Base-by-base conservation (phyloP, 495 filamentous ascomycete species). In the Trichoderma erinaceum region DNA sequence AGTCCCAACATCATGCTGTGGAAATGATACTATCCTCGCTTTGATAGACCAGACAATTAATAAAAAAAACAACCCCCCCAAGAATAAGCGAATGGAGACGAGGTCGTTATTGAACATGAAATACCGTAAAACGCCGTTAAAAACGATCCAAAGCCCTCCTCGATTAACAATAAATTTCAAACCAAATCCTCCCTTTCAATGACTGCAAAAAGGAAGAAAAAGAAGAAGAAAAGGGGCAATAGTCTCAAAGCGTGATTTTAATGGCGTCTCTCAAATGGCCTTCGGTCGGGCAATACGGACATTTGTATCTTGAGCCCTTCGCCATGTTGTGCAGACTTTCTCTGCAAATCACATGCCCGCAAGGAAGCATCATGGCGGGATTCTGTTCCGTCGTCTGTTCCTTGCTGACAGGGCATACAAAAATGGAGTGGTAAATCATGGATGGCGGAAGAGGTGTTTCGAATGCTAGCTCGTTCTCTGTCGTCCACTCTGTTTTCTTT, bases 361-460 rank as follows among this genome's bases (percentile, higher is more conserved):
- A 99, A 3, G 93, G 93, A 77, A 99, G 89, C 87, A 97, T 96
- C 90, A 97, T 95, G 1, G 95, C 95, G 21, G 95, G 94, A 75
- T 98, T 99, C 21, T 81, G 75, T 72, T 97, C 95, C 0, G 93
- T 98, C 0, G 90, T 91, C 76, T 99, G 95, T 71, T 96, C 96
- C 78, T 97, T 97, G 70, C 88, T 90, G 15, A 99, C 96, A 4
- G 95, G 95, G 73, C 95, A 99, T 41, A 99, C 95, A 73, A 99
- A 98, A 73, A 99, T 97, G 56, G 87, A 89, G 77, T 99, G 95
- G 82, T 94, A 99, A 63, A 92, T 85, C 81, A 96, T 97, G 46
- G 87, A 86, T 23, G 86, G 84, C 0, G 95, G 95, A 0, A 99
- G 85, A 0, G 95, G 89, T 0, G 95, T 96, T 78, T 97, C 95